A percentile compares a stretch with the other conserved stretches of the same genome.
Conservation (phyloP, 331 rosid species). For the Malus hybrid region DNA sequence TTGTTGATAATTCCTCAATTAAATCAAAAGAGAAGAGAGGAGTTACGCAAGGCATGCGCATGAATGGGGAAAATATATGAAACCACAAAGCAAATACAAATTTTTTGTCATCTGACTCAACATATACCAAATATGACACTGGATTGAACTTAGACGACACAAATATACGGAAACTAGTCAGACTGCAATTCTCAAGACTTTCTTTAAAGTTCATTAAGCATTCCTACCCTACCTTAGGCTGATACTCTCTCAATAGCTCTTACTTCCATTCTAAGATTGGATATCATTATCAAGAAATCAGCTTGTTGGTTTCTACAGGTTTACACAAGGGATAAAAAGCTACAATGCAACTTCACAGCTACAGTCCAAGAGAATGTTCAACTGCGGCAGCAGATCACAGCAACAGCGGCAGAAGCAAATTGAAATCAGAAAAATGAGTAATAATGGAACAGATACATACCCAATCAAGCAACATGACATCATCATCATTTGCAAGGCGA, state of each 20-base stretch:
- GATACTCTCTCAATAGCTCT: background rate
- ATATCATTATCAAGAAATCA: background rate
- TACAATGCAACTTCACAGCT: background rate
- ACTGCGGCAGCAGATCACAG: background rate
- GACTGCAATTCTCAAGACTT: background rate
- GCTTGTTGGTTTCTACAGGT: background rate
- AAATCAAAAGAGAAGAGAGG: background rate
- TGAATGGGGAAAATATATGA: background rate
- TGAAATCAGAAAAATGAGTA: background rate
- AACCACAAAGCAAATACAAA: background rate
- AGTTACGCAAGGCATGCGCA: background rate
- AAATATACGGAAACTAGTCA: background rate
- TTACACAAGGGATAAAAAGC: background rate
- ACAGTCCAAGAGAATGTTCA: background rate
- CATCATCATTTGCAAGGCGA: constrained; percentile 96
- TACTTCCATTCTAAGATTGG: background rate
- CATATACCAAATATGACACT: no score
- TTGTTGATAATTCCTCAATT: background rate
- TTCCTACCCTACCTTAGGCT: background rate
- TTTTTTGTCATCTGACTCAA: background rate
- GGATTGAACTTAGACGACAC: no score
- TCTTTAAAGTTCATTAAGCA: background rate
- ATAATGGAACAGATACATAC: constrained; percentile 33
- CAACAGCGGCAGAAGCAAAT: background rate
- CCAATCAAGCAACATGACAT: constrained; percentile 99